These are phyloP conservation scores for Cladorrhinum sp. DNA, from an alignment of 2,329 filamentous ascomycete species.

Conservation along the genomic window DNA sequence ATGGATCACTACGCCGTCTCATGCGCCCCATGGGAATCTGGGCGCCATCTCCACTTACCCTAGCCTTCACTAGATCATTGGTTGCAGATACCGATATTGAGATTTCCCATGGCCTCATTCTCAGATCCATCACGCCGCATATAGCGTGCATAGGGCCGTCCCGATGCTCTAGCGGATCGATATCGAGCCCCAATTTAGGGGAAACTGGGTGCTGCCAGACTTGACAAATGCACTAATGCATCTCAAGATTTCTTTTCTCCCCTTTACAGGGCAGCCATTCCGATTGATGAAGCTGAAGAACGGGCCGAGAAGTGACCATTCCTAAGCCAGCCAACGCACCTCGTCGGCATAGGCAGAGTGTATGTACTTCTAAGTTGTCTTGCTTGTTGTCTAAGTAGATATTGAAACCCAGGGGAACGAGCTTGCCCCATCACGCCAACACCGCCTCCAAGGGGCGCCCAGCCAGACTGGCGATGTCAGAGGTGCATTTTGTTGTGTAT, in stretches of 20 bases:
- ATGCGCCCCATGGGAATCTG: conserved; percentile 1
- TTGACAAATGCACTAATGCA: not conserved
- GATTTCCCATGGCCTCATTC: not conserved
- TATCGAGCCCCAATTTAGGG: not conserved
- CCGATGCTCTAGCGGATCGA: conserved; percentile 1
- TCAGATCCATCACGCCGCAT: not conserved
- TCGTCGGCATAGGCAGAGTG: too few relatives aligned
- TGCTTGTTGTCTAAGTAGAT: too few relatives aligned
- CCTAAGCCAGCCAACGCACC: not conserved
- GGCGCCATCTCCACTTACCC: not conserved
- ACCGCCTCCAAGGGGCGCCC: too few relatives aligned
- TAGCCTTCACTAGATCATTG: not conserved
- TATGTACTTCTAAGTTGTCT: too few relatives aligned
- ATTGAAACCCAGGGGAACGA: too few relatives aligned
- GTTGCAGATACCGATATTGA: not conserved
- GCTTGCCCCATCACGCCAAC: too few relatives aligned
- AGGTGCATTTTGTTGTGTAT: too few relatives aligned
- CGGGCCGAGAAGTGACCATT: not conserved
- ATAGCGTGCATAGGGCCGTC: conserved; percentile 3
- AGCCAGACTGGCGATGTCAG: too few relatives aligned
- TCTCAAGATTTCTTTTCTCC: not conserved
- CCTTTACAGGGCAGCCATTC: not conserved
- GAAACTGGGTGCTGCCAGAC: not conserved
- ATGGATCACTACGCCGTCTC: not conserved
- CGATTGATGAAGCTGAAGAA: not conserved